Evolutionary conservation across 1,284 basidiomycete species (phyloP).

Genomic region (Ceratobasidium sp.): DNA sequence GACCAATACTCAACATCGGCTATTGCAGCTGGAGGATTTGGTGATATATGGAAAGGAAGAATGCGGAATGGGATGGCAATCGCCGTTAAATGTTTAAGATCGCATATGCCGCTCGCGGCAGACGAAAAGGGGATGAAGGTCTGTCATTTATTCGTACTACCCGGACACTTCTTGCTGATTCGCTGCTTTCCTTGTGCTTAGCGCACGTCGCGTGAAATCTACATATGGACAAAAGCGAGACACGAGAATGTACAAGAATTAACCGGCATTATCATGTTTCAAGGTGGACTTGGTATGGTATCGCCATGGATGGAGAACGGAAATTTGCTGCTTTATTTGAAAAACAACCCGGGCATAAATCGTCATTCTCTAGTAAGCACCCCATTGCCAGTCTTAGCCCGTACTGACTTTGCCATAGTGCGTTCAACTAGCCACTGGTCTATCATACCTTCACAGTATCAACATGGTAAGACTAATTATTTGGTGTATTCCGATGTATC

Average conservation of each 20-base stretch:
- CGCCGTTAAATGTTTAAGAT: constrained; percentile 4
- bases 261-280: constrained; percentile 20
- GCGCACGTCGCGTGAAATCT: constrained; percentile 23
- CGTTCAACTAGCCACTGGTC: constrained; percentile 1
- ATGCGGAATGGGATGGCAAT: constrained; percentile 4
- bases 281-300: constrained; percentile 19
- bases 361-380: neutral
- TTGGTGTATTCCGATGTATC: too few species aligned
- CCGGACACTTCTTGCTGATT: too few species aligned
- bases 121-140: constrained; percentile 20
- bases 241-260: constrained; percentile 18
- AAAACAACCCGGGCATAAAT: constrained; percentile 1
- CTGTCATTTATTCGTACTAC: too few species aligned
- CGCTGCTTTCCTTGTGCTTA: too few species aligned
- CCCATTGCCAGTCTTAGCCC: neutral
- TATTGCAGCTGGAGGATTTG: constrained; percentile 2
- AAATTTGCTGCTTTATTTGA: constrained; percentile 4
- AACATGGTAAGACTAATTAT: neutral
- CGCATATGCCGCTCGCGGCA: neutral
- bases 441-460: constrained; percentile 14
- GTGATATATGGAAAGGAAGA: constrained; percentile 8
- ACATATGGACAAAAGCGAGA: constrained; percentile 15
- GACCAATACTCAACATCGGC: neutral
- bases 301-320: constrained; percentile 24
- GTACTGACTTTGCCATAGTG: neutral